A percentile compares a stretch with the other conserved stretches of the same genome.
Evolutionary conservation across 192 early-diverging fungal species (phyloP).

Genomic region (Piromyces finnis): DNA sequence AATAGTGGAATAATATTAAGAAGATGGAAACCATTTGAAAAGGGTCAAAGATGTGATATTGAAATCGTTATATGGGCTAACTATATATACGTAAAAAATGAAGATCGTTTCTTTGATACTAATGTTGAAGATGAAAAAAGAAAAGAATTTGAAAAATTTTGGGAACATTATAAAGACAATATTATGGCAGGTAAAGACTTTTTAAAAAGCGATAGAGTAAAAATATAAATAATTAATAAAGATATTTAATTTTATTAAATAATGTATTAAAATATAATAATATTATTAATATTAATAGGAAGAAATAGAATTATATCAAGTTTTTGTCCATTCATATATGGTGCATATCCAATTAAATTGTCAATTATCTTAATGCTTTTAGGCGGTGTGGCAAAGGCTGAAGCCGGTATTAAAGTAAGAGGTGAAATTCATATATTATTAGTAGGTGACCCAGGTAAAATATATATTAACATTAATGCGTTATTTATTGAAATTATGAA

Average conservation of each 20-base stretch:
- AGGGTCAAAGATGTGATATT: constrained; percentile 36
- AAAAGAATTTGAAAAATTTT: constrained; percentile 33
- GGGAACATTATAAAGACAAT: constrained; percentile 13
- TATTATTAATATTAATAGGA: constrained; percentile 3
- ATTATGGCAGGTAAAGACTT: constrained; percentile 7
- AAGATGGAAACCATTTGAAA: constrained; percentile 25
- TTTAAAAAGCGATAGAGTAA: no score
- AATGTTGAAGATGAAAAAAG: constrained; percentile 28
- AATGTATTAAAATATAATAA: no score
- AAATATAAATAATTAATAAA: no score
- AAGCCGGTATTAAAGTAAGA: constrained; percentile 40
- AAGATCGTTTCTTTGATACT: constrained; percentile 16
- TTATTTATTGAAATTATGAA: no score
- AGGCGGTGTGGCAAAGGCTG: constrained; percentile 40
- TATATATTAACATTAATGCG: constrained; percentile 1
- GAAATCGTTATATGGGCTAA: constrained; percentile 41
- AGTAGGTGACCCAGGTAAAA: constrained; percentile 60
- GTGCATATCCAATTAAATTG: constrained; percentile 47
- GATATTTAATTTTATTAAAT: no score
- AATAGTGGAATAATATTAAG: constrained; percentile 35
- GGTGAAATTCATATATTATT: constrained; percentile 57
- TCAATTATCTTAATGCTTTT: constrained; percentile 51
- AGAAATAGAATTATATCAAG: constrained; percentile 37
- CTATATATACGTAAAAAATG: constrained; percentile 39
- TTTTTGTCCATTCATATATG: constrained; percentile 53